These are phyloP conservation scores for Fistulinella cinereoalba DNA, from an alignment of 1,284 basidiomycete species.

Conservation along the genomic window DNA sequence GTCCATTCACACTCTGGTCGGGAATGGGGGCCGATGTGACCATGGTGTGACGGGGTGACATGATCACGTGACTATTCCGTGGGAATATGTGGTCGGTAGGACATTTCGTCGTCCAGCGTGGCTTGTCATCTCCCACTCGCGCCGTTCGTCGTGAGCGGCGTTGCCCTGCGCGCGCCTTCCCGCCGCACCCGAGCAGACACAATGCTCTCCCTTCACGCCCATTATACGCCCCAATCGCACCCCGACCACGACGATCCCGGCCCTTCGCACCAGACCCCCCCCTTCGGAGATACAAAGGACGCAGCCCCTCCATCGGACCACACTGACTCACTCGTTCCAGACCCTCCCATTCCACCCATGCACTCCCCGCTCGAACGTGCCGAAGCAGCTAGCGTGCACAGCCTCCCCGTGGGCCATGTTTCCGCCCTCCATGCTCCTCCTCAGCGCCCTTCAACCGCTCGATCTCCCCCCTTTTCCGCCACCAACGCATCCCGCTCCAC, in stretches of 20 bases:
- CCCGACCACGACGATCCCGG: not conserved
- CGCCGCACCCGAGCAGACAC: too few species aligned
- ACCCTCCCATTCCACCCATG: conserved; percentile 6
- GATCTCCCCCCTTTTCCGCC: conserved; percentile 25
- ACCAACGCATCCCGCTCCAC: conserved; percentile 19
- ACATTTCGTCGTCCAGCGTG: not conserved
- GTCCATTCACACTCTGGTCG: too few species aligned
- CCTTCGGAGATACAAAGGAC: not conserved
- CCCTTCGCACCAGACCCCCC: not conserved
- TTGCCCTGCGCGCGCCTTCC: too few species aligned
- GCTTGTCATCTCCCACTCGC: not conserved
- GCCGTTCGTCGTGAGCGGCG: not conserved
- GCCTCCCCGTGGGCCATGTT: conserved; percentile 54
- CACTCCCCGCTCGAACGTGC: conserved; percentile 22
- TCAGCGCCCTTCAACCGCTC: conserved; percentile 25
- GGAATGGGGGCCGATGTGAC: too few species aligned
- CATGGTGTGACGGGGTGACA: not conserved
- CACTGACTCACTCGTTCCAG: too few species aligned
- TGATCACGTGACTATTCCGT: not conserved
- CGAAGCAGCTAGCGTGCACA: conserved; percentile 56
- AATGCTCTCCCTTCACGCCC: not conserved
- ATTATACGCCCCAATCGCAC: too few species aligned
- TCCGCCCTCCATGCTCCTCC: conserved; percentile 33
- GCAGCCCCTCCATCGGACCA: not conserved
- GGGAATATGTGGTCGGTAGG: too few species aligned